These are phyloP conservation scores for Lichtheimia hyalospora DNA, from an alignment of 371 early-diverging fungal genomes.

Conservation along the genomic window DNA sequence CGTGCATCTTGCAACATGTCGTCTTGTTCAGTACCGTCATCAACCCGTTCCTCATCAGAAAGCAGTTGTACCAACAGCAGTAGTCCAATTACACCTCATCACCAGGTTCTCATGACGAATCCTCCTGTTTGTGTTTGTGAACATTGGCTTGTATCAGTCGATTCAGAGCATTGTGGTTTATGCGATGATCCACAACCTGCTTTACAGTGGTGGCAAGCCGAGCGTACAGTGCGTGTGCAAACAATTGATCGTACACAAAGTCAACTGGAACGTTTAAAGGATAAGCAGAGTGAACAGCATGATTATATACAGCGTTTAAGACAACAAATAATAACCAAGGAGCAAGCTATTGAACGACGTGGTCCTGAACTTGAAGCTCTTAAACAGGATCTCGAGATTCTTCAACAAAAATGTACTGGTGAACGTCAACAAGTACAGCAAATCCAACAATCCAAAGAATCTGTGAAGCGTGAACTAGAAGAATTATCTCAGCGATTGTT, in stretches of 20 bases:
- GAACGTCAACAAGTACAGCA: slow-evolving; percentile 60
- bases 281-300: slow-evolving; percentile 6
- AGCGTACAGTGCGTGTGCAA: slow-evolving; percentile 8
- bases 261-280: slow-evolving; percentile 9
- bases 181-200: slow-evolving; percentile 18
- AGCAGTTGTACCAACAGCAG: slow-evolving; percentile 12
- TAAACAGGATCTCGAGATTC: slow-evolving; percentile 71
- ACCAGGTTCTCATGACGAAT: slow-evolving; percentile 8
- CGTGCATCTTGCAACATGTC: slow-evolving; percentile 4
- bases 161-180: slow-evolving; percentile 25
- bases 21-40: slow-evolving; percentile 7
- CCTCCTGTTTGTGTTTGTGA: slow-evolving; percentile 14
- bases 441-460: slow-evolving; percentile 64
- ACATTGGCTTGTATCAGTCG: slow-evolving; percentile 26
- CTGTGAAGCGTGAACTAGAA: slow-evolving; percentile 73
- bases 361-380: slow-evolving; percentile 78
- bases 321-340: background rate
- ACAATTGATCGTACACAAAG: slow-evolving; percentile 11
- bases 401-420: slow-evolving; percentile 84
- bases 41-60: slow-evolving; percentile 15
- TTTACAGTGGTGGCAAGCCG: slow-evolving; percentile 16
- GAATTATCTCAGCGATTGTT: slow-evolving; percentile 75
- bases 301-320: slow-evolving; percentile 3
- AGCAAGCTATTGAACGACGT: slow-evolving; percentile 10
- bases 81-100: slow-evolving; percentile 13